Base-by-base conservation (phyloP, 805 yeast genomes). In the Tetrapisispora nanseiensis region DNA sequence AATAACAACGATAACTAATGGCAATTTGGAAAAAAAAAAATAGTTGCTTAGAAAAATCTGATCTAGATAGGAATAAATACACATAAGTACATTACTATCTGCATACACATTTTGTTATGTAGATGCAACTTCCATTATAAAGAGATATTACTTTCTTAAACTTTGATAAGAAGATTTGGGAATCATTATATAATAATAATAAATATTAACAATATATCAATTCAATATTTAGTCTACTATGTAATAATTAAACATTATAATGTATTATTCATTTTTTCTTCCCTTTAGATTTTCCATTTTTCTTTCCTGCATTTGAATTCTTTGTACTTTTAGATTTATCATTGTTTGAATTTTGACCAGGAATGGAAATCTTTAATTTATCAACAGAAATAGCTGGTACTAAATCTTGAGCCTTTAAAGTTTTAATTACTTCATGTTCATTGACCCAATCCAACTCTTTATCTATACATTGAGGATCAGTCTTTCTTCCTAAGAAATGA, bases 341-440 rank as follows among this genome's bases (percentile, higher is more conserved):
- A 21, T 47, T 55, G 12, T 55, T 54, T 11, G 57, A 59, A 21
- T 57, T 60, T 23, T 60, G 61, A 4, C 76, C 80, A 0, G 87
- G 82, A 33, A 77, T 61, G 2, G 75, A 69, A 24, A 81, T 67
- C 53, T 81, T 82, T 50, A 86, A 65, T 54, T 85, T 86, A 39
- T 79, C 76, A 2, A 82, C 86, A 9, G 89, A 81, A 26, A 87
- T 64, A 1, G 76, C 63, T 24, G 85, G 74, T 29, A 82, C 68
- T 40, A 85, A 56, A 47, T 86, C 95, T 38, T 72, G 73, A 18
- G 80, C 76, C 49, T 80, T 82, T 42, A 80, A 56, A 0, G 65
- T 51, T 34, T 74, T 74, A 28, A 85, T 64, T 10, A 76, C 51
- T 16, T 75, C 77, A 46, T 78, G 74, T 48, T 80, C 89, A 22